Base-by-base conservation (phyloP, 169 alveolate species). In the Plasmodium gaboni region DNA sequence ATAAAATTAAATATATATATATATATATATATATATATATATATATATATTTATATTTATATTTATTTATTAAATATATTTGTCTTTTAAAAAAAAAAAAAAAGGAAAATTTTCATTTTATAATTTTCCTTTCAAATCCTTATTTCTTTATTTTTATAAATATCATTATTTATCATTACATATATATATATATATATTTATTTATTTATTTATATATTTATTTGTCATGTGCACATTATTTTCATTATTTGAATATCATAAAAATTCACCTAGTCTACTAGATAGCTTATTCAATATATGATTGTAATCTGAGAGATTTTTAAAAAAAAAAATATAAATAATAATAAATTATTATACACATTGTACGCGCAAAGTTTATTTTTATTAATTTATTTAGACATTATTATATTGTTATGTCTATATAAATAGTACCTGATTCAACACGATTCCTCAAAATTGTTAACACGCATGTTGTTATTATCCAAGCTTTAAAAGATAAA, bases 211-310 rank as follows among this genome's bases (percentile, higher is more conserved):
- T 19, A 19, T 19, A 19, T 19, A 19, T 19, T 19, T 19, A 19
- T 19, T 19, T 19, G 22, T 19, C 44, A 5, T 32, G 0, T 4
- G 44, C 44, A 32, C 9, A 32, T 6, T 32, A 3, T 32, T 32
- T 32, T 32, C 44, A 4, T 4, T 32, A 6, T 15, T 26, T n/a
- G 5, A 13, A 12, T 32, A 46, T 42, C 24, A 76, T 64, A 76
- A 63, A 76, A 76, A 76, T 26, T 76, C 76, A n/a, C 69, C 44
- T 22, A 76, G n/a, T 15, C 28, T 76, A 28, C 57, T 76, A 55
- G 88, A 74, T 10, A 76, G 44, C 13, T 76, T 76, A 68, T 76
- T 76, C 50, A 76, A 7, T 38, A 67, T 68, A 22, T 64, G 64
- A 42, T 64, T 76, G 65, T 48, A 76, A 76, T 76, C 88, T 76